These are phyloP conservation scores for Pythium periplocum DNA, from an alignment of 352 stramenopile genomes.

Conservation along the genomic window DNA sequence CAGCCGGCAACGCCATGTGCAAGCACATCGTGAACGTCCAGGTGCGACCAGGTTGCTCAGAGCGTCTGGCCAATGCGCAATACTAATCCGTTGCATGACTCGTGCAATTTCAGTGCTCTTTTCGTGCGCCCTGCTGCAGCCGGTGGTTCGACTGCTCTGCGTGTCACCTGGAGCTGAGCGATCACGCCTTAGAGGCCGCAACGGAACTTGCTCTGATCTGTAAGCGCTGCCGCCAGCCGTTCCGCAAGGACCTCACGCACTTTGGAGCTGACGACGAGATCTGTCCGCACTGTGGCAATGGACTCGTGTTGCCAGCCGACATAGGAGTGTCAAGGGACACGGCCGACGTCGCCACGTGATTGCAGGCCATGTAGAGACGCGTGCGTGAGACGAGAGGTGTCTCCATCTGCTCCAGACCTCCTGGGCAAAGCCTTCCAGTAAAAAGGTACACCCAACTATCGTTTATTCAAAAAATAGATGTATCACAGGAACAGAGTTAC, in stretches of 20 bases:
- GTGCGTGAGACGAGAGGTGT: too few relatives aligned
- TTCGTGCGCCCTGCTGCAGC: constrained; percentile 61
- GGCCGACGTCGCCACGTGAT: background rate
- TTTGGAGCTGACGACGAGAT: constrained; percentile 49
- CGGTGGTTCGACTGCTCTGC: constrained; percentile 79
- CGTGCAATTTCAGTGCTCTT: constrained; percentile 33
- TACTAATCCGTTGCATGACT: too few relatives aligned
- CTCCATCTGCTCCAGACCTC: too few relatives aligned
- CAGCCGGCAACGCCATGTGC: constrained; percentile 24
- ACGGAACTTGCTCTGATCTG: constrained; percentile 59
- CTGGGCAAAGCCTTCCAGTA: too few relatives aligned
- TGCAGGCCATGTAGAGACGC: too few relatives aligned
- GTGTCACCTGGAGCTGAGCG: constrained; percentile 63
- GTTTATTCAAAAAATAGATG: too few relatives aligned
- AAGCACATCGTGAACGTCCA: constrained; percentile 41
- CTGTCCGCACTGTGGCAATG: constrained; percentile 61
- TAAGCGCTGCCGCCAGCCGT: constrained; percentile 58
- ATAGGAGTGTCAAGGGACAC: constrained; percentile 1
- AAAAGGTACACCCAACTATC: too few relatives aligned
- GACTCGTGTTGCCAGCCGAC: constrained; percentile 26
- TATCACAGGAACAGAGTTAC: too few relatives aligned
- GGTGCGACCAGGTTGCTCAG: constrained; percentile 8
- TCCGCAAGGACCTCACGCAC: constrained; percentile 52
- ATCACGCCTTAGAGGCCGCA: constrained; percentile 38
- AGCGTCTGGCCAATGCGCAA: too few relatives aligned